Evolutionary conservation across 2,329 filamentous ascomycete genomes (phyloP).

Genomic region (Amauroascus niger): DNA sequence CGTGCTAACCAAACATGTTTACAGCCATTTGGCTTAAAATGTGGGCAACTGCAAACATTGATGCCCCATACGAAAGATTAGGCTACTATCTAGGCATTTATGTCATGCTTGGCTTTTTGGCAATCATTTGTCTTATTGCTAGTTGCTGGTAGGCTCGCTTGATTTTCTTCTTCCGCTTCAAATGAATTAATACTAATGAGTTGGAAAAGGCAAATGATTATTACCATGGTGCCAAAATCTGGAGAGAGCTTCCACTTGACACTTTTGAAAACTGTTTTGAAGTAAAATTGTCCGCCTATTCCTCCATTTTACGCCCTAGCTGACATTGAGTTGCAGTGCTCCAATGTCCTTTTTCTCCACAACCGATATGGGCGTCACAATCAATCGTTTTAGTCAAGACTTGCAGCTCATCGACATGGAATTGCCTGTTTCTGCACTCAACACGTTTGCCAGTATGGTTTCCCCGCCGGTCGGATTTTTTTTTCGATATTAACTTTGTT

Average conservation of each 20-base stretch:
- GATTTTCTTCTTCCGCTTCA: not conserved
- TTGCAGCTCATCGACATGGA: conserved; percentile 38
- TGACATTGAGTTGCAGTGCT: conserved; percentile 22
- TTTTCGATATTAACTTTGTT: conserved; percentile 14
- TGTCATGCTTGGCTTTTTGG: conserved; percentile 32
- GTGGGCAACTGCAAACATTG: conserved; percentile 34
- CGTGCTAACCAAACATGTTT: not conserved
- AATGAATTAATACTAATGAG: not conserved
- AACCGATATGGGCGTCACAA: conserved; percentile 34
- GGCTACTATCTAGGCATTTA: conserved; percentile 34
- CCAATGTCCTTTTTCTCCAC: conserved; percentile 37
- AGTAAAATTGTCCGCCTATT: conserved; percentile 20
- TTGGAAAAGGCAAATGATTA: conserved; percentile 38
- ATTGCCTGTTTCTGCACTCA: conserved; percentile 34
- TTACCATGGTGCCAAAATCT: conserved; percentile 47
- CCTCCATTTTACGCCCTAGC: not conserved
- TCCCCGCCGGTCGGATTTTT: conserved; percentile 17
- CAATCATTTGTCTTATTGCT: conserved; percentile 30
- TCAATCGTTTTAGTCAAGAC: conserved; percentile 40
- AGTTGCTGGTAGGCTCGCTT: conserved; percentile 27
- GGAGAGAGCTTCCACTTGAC: conserved; percentile 42
- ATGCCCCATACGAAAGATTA: conserved; percentile 26
- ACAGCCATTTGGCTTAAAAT: conserved; percentile 35
- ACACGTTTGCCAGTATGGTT: conserved; percentile 30
- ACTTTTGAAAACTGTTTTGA: conserved; percentile 42